Evolutionary conservation across 805 yeast species (phyloP).

Genomic region (Metschnikowia lunata): DNA sequence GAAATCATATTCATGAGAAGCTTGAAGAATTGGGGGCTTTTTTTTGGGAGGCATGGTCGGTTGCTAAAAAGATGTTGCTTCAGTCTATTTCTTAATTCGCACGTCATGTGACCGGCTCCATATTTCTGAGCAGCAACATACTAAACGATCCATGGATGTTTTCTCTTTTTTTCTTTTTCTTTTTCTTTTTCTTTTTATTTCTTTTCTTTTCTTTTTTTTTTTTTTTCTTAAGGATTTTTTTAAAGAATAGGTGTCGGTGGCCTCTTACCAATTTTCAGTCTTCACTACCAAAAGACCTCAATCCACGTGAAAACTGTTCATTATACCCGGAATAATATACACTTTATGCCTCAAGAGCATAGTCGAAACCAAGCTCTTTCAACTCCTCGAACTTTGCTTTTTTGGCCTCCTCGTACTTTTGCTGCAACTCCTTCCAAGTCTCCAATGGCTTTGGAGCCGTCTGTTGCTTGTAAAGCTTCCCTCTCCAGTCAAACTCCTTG

Average conservation of each 20-base stretch:
- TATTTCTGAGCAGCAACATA: too few relatives aligned
- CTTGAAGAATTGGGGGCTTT: not conserved
- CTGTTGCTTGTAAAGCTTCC: conserved; percentile 33
- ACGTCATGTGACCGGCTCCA: not conserved
- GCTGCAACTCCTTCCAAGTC: conserved; percentile 52
- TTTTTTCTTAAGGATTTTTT: too few relatives aligned
- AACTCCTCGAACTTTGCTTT: conserved; percentile 46
- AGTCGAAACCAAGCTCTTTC: conserved; percentile 25
- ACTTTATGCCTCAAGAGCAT: conserved; percentile 13
- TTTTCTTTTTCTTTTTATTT: too few relatives aligned
- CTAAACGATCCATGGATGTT: too few relatives aligned
- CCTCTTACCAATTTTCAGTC: too few relatives aligned
- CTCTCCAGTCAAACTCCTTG: conserved; percentile 15
- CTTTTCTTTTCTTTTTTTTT: too few relatives aligned
- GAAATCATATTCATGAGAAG: conserved; percentile 13
- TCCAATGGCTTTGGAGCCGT: conserved; percentile 55
- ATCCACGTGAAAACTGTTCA: not conserved
- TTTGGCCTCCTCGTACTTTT: conserved; percentile 40
- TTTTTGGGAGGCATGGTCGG: conserved; percentile 13
- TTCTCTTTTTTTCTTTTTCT: too few relatives aligned
- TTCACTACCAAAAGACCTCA: not conserved
- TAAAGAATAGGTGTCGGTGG: too few relatives aligned
- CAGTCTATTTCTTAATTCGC: not conserved
- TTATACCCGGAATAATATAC: conserved; percentile 2
- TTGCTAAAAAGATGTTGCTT: not conserved